Base-by-base conservation (phyloP, 352 stramenopile species). In the Peronospora belbahrii region DNA sequence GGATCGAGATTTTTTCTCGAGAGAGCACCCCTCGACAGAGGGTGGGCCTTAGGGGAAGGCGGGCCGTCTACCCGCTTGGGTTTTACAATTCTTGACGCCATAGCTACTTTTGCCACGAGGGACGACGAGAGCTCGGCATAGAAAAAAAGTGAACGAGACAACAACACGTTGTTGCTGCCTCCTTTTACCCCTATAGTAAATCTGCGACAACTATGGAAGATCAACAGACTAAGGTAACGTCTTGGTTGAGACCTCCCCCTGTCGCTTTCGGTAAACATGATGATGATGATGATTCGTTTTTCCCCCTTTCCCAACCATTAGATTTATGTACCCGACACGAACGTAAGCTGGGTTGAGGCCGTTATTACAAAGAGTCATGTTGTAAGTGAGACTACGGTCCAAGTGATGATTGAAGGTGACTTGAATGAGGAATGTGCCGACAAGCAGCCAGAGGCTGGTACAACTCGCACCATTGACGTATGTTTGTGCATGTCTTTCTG, bases 331-430 rank as follows among this genome's bases (percentile, higher is more conserved):
- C 76, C 75, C 4, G 78, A 94, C 58, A 41, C 60, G 25, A 67
- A 82, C 35, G 79, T 94, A 45, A 81, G 67, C 35, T 94, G 80
- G 78, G 78, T 91, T 35, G 75, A 87, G 48, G 83, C 77, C 42
- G 77, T 70, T 39, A 88, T 94, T 52, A 85, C 81, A 27, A 89
- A 88, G 48, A 72, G 74, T 58, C 74, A 88, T 40, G 59, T 85
- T 14, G 66, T 85, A n/a, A 86, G 82, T 56, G 73, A 87, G 35
- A 68, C 68, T 14, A 87, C 74, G n/a, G 76, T 94, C 27, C 71
- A 89, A 35, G 82, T 94, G 42, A 66, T 89, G 49, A 60, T 88
- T 9, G 72, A 73, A 18, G 75, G 59, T 43, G 80, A 94, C 57
- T 66, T 73, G 42, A 36, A 47, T 23, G 83, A 94, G 56, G 83